Conservation (phyloP, 1,284 basidiomycete species). For the Ganoderma multipileum region DNA sequence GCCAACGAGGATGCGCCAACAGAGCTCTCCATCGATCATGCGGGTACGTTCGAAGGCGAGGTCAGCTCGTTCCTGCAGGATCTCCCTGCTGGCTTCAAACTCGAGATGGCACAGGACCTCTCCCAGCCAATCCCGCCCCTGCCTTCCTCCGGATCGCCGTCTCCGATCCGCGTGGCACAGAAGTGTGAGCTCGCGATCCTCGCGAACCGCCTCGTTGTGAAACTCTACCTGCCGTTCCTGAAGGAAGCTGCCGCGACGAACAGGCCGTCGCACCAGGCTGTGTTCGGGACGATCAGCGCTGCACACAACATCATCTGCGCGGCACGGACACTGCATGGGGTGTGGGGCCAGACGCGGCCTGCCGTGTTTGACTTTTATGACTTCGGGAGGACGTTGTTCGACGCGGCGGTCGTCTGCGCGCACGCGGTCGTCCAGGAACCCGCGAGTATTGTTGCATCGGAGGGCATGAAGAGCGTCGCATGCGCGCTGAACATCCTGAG, state of each 20-base stretch:
- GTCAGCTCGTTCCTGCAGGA: slow-evolving; percentile 59
- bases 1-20: slow-evolving; percentile 35
- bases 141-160: slow-evolving; percentile 19
- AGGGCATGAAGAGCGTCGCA: slow-evolving; percentile 56
- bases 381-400: slow-evolving; percentile 63
- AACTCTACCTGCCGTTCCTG: slow-evolving; percentile 72
- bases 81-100: slow-evolving; percentile 52
- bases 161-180: slow-evolving; percentile 49
- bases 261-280: slow-evolving; percentile 53
- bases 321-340: slow-evolving; percentile 48
- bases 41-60: slow-evolving; percentile 60
- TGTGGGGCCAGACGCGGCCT: slow-evolving; percentile 47
- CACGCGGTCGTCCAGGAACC: slow-evolving; percentile 63
- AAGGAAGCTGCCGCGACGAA: slow-evolving; percentile 41
- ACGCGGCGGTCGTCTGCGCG: slow-evolving; percentile 67
- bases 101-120: slow-evolving; percentile 44
- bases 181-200: slow-evolving; percentile 65
- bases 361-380: slow-evolving; percentile 66
- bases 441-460: slow-evolving; percentile 50
- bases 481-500: slow-evolving; percentile 58
- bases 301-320: slow-evolving; percentile 65
- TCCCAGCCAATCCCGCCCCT: slow-evolving; percentile 26
- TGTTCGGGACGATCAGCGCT: slow-evolving; percentile 62
- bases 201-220: slow-evolving; percentile 65
- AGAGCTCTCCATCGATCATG: slow-evolving; percentile 57